Base-by-base conservation (phyloP, 805 yeast species). In the Hanseniaspora jakobsenii region DNA sequence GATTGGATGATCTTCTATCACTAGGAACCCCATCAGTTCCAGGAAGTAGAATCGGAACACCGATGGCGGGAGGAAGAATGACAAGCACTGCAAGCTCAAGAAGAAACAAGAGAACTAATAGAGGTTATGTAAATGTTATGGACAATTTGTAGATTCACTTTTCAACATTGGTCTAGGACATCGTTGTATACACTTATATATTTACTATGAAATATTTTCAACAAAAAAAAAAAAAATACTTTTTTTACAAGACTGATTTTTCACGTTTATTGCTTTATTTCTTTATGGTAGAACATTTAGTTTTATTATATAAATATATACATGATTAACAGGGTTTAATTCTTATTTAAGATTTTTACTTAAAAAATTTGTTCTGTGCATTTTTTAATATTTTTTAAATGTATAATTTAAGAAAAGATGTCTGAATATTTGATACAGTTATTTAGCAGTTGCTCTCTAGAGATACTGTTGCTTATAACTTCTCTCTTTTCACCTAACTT, bases 41-140 rank as follows among this genome's bases (percentile, higher is more conserved):
- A 32, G 51, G 58, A 3, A 49, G 59, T 9, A 53, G 55, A 30
- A 47, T 55, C 24, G 52, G 57, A 12, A 43, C 55, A 2, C 48
- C 48, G 16, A 17, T 36, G 14, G n/a, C 28, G 6, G 14, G 18
- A 19, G 39, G 37, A 22, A 21, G 37, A 22, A 14, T 22, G 13
- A 28, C 18, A 4, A 22, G 37, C n/a, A 10, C 16, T 18, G 32
- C 27, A 4, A 19, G 58, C 1, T 36, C 66, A 2, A 61, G 64
- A 52, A 65, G 67, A 43, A 61, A 66, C 50, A 69, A 69, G 53
- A 68, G 65, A 49, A 57, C 65, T 9, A 71, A 70, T 42, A 67
- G 80, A 54, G 78, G 78, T 8, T 79, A 79, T 54, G 83, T 79
- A 36, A 81, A 79, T 57, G 79, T 78, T 6, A 73, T 78, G 79